Evolutionary conservation across 148 eudicot species (phyloP), one percentile per base, ranked within the genome.

Genomic region (Vaccinium myrtillus): DNA sequence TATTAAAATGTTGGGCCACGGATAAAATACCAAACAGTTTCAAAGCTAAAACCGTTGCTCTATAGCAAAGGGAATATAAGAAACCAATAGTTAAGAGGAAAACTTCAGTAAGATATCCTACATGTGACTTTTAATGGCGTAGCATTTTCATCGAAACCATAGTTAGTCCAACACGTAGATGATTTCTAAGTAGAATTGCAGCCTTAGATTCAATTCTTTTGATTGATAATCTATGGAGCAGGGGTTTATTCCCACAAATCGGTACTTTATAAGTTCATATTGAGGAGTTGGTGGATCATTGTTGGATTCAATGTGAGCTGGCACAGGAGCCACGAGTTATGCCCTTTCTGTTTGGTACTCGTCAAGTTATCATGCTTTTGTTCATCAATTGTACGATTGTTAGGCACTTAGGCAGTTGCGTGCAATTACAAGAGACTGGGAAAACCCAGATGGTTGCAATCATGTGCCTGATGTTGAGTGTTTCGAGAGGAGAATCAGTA

Each of bases 1-100:
- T 71, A 84, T 23, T 21, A 82, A 77, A 27, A n/a, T 82, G 73
- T 58, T 46, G 69, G 75, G 55, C 82, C 10, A 27, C 51, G 73
- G n/a, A 67, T 18, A 84, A 19, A 12, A 25, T 79, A 18, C 73
- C 50, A 56, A 65, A 50, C 58, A 53, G 21, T 19, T 71, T 63
- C 0, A 43, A 46, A 30, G 9, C 15, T 32, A 6, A 23, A n/a
- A 56, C 12, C 54, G 48, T 32, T 70, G 16, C 83, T 53, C 53
- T 80, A 56, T 80, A 36, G 50, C 43, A 81, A 53, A 51, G 5
- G 15, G 39, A 73, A 14, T n/a, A 30, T 46, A 63, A 63, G 30
- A 80, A 10, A 49, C 70, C 18, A 21, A 77, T 12, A 25, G 30
- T 50, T 12, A 23, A 23, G 3, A 3, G 54, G 19, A 23, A 58